phyloP scores from a whole-genome alignment of 2,329 filamentous ascomycete genomes.

The Daldinia eschscholtzii region DNA sequence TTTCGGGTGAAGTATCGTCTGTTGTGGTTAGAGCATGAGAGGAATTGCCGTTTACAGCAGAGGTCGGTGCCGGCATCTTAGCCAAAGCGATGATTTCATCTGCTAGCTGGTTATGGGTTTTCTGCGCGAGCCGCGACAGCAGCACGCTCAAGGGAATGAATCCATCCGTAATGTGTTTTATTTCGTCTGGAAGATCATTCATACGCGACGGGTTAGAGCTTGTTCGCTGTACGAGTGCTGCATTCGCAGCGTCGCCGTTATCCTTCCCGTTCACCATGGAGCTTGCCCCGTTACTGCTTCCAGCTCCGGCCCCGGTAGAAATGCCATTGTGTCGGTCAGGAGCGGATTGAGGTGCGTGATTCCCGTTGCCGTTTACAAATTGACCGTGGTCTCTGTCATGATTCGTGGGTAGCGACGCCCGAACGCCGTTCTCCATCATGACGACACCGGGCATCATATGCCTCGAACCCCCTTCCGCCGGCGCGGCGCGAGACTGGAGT shows the following conservation, averaged over 20 bases:
- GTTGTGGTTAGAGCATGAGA: slow-evolving; percentile 54
- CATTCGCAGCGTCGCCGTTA: slow-evolving; percentile 38
- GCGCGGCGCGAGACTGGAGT: slow-evolving; percentile 47
- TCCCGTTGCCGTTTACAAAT: slow-evolving; percentile 48
- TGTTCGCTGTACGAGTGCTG: slow-evolving; percentile 47
- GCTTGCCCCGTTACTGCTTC: slow-evolving; percentile 44
- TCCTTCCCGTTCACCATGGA: slow-evolving; percentile 52
- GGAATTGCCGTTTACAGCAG: slow-evolving; percentile 65
- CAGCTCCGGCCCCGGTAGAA: slow-evolving; percentile 36
- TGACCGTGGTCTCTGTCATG: slow-evolving; percentile 67
- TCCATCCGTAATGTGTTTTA: slow-evolving; percentile 78
- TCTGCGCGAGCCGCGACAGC: slow-evolving; percentile 83
- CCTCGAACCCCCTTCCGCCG: slow-evolving; percentile 53
- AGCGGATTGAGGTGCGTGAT: slow-evolving; percentile 32
- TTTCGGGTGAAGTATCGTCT: slow-evolving; percentile 73
- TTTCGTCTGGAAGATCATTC: slow-evolving; percentile 71
- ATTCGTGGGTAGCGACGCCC: slow-evolving; percentile 67
- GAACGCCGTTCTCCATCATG: slow-evolving; percentile 68
- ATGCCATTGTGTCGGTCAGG: slow-evolving; percentile 42
- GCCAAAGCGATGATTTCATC: slow-evolving; percentile 78
- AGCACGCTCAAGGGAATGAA: slow-evolving; percentile 83
- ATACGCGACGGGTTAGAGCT: slow-evolving; percentile 55
- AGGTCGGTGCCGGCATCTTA: slow-evolving; percentile 71
- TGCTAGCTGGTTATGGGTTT: slow-evolving; percentile 82
- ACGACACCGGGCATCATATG: slow-evolving; percentile 64